Evolutionary conservation across 2,329 filamentous ascomycete genomes (phyloP).

Genomic region (Madurella mycetomatis): DNA sequence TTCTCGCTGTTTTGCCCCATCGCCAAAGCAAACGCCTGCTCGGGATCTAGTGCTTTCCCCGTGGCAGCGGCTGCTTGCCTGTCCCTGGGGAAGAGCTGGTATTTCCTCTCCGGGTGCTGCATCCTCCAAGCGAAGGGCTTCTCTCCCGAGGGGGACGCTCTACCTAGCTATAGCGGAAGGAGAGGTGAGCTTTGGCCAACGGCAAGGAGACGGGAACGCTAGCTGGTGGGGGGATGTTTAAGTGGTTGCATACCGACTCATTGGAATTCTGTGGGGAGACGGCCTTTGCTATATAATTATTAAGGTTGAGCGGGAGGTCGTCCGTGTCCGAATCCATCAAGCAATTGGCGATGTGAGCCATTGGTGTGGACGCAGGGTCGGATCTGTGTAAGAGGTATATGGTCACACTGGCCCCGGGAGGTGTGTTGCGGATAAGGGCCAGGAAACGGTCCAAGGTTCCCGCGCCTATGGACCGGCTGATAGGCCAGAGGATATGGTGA

Average conservation of each 20-base stretch:
- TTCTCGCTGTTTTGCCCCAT: constrained; percentile 39
- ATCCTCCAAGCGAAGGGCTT: constrained; percentile 56
- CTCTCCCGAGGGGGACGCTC: constrained; percentile 33
- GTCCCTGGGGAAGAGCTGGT: constrained; percentile 57
- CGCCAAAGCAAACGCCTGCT: constrained; percentile 44
- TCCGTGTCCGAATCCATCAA: constrained; percentile 47
- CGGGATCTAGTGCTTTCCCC: constrained; percentile 46
- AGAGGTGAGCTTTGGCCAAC: constrained; percentile 25
- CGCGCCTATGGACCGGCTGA: constrained; percentile 25
- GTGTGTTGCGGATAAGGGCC: constrained; percentile 29
- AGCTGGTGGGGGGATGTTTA: constrained; percentile 20
- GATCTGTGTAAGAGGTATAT: constrained; percentile 27
- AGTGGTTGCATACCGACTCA: constrained; percentile 42
- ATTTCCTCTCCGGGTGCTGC: constrained; percentile 55
- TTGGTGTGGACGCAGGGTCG: constrained; percentile 33
- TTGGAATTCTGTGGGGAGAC: constrained; percentile 42
- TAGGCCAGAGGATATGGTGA: constrained; percentile 27
- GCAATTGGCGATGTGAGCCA: constrained; percentile 61
- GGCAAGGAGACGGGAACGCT: constrained; percentile 8
- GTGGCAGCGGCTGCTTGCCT: constrained; percentile 40
- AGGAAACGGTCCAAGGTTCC: constrained; percentile 29
- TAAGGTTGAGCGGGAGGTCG: constrained; percentile 34
- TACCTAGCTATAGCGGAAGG: constrained; percentile 22
- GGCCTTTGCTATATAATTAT: constrained; percentile 49
- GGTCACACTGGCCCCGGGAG: constrained; percentile 28